Percentiles rank a stretch among this genome's conserved stretches.
These are phyloP conservation scores for Glycine tomentella DNA, from an alignment of 306 rosid genomes.

Conservation along the genomic window DNA sequence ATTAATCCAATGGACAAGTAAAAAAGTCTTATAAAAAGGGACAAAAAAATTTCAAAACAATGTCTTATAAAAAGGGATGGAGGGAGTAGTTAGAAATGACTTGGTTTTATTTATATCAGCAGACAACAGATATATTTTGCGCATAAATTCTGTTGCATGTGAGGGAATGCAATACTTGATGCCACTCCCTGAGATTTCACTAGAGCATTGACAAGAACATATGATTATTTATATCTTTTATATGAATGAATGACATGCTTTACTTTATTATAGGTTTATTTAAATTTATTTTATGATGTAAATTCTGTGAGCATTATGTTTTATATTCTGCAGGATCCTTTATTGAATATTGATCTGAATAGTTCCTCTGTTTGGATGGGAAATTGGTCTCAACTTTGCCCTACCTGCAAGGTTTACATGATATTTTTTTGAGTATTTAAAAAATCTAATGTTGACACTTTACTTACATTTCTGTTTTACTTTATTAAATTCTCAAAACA, in stretches of 20 bases:
- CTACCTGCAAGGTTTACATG: slow-evolving; percentile 89
- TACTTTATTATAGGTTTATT: not conserved
- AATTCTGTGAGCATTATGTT: slow-evolving; percentile 27
- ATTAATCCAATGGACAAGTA: too few relatives aligned
- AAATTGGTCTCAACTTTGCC: slow-evolving; percentile 99
- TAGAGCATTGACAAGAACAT: slow-evolving; percentile 29
- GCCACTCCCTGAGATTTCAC: slow-evolving; percentile 29
- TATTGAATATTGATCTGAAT: slow-evolving; percentile 80
- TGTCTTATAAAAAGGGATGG: too few relatives aligned
- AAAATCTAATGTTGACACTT: slow-evolving; percentile 25
- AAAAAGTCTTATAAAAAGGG: too few relatives aligned
- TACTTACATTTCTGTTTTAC: slow-evolving; percentile 18
- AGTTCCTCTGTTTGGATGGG: slow-evolving; percentile 83
- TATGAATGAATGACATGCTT: not conserved
- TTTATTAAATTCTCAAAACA: slow-evolving; percentile 43
- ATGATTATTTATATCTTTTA: slow-evolving; percentile 34
- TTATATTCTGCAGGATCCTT: slow-evolving; percentile 72
- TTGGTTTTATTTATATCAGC: slow-evolving; percentile 17
- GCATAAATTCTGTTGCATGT: slow-evolving; percentile 26
- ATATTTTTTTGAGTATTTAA: slow-evolving; percentile 43
- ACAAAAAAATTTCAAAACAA: too few relatives aligned
- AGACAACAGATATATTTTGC: slow-evolving; percentile 14
- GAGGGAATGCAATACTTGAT: slow-evolving; percentile 35
- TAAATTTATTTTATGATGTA: not conserved
- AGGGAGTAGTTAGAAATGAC: slow-evolving; percentile 3